Base-by-base conservation (phyloP, 1,139 yeast genomes). In the Insectozyma bohioensis region DNA sequence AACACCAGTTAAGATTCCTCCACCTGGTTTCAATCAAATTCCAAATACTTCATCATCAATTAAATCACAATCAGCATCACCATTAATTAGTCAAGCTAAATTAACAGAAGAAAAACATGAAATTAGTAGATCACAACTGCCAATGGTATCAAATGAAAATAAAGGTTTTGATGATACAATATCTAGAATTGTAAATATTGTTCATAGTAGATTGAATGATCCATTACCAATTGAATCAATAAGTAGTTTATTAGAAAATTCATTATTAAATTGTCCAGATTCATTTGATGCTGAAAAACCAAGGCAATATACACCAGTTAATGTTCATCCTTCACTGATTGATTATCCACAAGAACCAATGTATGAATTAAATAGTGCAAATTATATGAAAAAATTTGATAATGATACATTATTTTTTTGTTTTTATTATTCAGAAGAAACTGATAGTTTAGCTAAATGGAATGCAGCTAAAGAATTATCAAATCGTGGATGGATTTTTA, bases 261-360 rank as follows among this genome's bases (percentile, higher is more conserved):
- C 97, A 2, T 70, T 86, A 41, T 67, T 86, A 48, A 84, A 85
- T 51, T 87, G 97, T 56, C 98, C 99, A 0, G 97, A 92, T 58
- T 86, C 97, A 1, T 74, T 80, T 41, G 94, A 90, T 54, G 84
- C 95, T 2, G 97, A 92, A 49, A 79, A 77, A 45, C 97, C 97
- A 18, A 72, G 81, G 42, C 78, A 77, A 43, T 90, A 90, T 56
- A 77, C 72, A 42, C 95, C 96, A n/a, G 61, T 64, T 14, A 78
- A 80, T 45, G 95, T 95, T 31, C 95, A 85, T 53, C 95, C 97
- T 11, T 86, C 95, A 4, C 86, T 94, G 29, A 76, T 86, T 14
- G 87, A 83, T 58, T 92, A 88, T 61, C 98, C 99, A 3, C 92
- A 82, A 53, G 96, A 87, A 46, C 95, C 96, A 28, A 71, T 76